Base-by-base conservation (phyloP, 164 flowering plant species). In the Berberis vulgaris region DNA sequence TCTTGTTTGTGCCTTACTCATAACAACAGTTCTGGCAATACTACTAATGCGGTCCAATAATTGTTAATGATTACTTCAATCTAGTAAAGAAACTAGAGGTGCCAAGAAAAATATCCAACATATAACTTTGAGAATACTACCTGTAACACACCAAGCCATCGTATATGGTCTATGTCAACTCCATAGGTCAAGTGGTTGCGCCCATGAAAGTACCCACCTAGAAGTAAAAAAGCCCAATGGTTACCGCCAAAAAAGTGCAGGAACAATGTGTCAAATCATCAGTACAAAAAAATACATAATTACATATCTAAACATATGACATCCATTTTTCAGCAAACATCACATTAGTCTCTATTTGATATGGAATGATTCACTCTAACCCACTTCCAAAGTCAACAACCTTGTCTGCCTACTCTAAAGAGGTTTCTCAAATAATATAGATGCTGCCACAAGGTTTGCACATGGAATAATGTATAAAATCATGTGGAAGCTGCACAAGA, bases 171-270 rank as follows among this genome's bases (percentile, higher is more conserved):
- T 59, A 89, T 45, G 64, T 86, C 89, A 65, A 89, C 81, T 59
- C 96, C 96, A 73, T 85, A 89, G 49, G 87, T 83, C 67, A 86
- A 73, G 65, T 77, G 49, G 56, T 72, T 56, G 40, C 86, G 84
- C 50, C 91, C 90, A 76, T 89, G 92, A 72, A 89, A 85, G 70
- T 80, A 86, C 43, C 90, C 96, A 75, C 96, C 96, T 88, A 68
- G 47, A 71, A 59, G n/a, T 45, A 9, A 46, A 65, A 43, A 50
- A 41, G 46, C 59, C 52, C 52, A 50, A 41, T 43, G n/a, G 11
- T 7, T 7, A 1, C 54, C 10, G 4, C 12, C n/a, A 7, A 4
- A 10, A 52, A 10, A 4, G 54, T 9, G n/a, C 10, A 7, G 3
- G n/a, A 1, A 52, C 4, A 52, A 26, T 26, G 26, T 26, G 26